phyloP scores from a whole-genome alignment of 345 rosid species.

The Acer negundo region DNA sequence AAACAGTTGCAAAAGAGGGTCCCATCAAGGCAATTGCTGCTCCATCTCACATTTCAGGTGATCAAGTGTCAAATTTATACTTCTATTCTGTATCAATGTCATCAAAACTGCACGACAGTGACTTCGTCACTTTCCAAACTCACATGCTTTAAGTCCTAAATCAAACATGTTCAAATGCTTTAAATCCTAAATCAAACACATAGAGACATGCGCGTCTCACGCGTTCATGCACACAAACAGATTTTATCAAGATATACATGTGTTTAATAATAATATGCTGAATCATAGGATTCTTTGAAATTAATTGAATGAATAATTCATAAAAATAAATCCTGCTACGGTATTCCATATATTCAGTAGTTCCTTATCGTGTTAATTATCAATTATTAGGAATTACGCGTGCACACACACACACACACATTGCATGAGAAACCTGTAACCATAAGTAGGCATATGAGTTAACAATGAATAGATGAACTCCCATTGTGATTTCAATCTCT shows the following conservation, averaged over 20 bases:
- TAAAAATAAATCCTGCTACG: too few relatives aligned
- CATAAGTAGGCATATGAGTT: background rate
- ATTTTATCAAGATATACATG: too few relatives aligned
- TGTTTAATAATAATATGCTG: too few relatives aligned
- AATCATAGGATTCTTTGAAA: too few relatives aligned
- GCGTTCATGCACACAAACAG: too few relatives aligned
- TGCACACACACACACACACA: background rate
- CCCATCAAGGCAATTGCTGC: background rate
- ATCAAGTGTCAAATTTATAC: background rate
- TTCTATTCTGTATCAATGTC: background rate
- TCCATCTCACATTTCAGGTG: conserved; percentile 24
- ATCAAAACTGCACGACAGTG: background rate
- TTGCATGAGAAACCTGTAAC: background rate
- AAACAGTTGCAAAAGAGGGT: conserved; percentile 7
- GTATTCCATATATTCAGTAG: too few relatives aligned
- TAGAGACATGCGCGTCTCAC: too few relatives aligned
- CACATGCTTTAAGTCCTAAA: background rate
- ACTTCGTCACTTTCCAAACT: too few relatives aligned
- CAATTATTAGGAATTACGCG: too few relatives aligned
- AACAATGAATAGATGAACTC: background rate
- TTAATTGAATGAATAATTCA: too few relatives aligned
- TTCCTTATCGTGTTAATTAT: too few relatives aligned
- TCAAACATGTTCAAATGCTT: background rate
- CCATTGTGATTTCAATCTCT: background rate
- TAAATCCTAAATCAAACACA: background rate